Percentiles rank a stretch among this genome's conserved stretches.
phyloP scores from a whole-genome alignment of 495 filamentous ascomycete species.

The Penicillium dipodomyicola region DNA sequence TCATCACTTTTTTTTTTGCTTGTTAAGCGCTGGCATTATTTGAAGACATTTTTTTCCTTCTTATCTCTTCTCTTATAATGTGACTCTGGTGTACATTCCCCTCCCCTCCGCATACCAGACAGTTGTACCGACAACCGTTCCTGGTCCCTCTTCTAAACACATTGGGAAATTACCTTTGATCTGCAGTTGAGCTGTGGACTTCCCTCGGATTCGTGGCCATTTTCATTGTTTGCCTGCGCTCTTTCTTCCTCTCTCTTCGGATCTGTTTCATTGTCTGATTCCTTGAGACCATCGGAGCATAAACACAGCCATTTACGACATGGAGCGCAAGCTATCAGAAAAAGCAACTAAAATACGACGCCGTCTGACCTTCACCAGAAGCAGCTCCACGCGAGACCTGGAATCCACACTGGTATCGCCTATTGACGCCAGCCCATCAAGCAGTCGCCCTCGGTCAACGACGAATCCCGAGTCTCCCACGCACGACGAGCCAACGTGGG shows the following conservation, averaged over 20 bases:
- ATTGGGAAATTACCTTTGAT: conserved; percentile 6
- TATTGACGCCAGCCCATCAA: conserved; percentile 4
- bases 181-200: background rate
- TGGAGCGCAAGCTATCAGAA: conserved; percentile 30
- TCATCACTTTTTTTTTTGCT: background rate
- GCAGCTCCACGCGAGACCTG: conserved; percentile 8
- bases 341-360: conserved; percentile 27
- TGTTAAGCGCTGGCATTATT: background rate
- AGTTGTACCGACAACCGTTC: conserved; percentile 9
- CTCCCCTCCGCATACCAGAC: conserved; percentile 8
- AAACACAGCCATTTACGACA: conserved; percentile 1
- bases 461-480: conserved; percentile 20
- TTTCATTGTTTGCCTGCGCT: conserved; percentile 2
- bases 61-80: background rate
- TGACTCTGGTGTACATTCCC: conserved; percentile 1
- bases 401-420: conserved; percentile 16
- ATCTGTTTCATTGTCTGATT: background rate
- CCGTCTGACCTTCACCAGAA: conserved; percentile 23
- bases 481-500: conserved; percentile 7
- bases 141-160: conserved; percentile 6
- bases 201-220: background rate
- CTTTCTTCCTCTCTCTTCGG: background rate
- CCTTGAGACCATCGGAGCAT: conserved; percentile 2
- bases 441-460: conserved; percentile 24
- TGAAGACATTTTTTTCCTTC: background rate